phyloP scores from a whole-genome alignment of 306 rosid genomes.

The Abrus pulchellus region DNA sequence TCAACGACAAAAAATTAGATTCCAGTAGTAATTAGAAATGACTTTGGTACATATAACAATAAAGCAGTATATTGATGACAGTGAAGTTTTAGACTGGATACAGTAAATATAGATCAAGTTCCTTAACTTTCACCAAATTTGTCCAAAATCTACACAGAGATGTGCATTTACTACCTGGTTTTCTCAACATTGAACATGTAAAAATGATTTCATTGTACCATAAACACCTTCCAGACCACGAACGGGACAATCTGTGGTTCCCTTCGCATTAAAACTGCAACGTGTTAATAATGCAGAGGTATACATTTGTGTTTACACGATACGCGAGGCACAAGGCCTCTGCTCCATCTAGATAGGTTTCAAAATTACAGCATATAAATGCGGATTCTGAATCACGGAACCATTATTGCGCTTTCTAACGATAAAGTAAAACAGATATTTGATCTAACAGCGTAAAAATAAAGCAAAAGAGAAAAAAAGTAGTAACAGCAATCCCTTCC shows the following conservation, averaged over 20 bases:
- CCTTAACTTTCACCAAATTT: neutral
- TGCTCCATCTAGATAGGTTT: neutral
- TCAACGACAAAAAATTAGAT: constrained; percentile 4
- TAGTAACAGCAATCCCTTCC: neutral
- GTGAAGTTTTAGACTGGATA: neutral
- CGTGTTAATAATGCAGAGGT: neutral
- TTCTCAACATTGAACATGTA: neutral
- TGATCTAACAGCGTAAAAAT: neutral
- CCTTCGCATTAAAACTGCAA: neutral
- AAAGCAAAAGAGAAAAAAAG: neutral
- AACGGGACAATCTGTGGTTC: neutral
- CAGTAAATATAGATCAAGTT: neutral
- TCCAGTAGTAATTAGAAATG: neutral
- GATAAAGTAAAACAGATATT: neutral
- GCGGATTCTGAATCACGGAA: no score
- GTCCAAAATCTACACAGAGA: neutral
- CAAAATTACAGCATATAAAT: neutral
- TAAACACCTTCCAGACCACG: neutral
- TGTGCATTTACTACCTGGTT: neutral
- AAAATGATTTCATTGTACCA: neutral
- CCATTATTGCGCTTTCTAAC: neutral
- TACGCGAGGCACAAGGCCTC: neutral
- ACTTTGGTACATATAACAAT: neutral
- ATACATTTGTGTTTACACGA: neutral
- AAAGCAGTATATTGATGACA: neutral